A percentile compares a stretch with the other conserved stretches of the same genome.
phyloP scores from a whole-genome alignment of 2,329 filamentous ascomycete genomes.

The Ceratocystis lukuohia region DNA sequence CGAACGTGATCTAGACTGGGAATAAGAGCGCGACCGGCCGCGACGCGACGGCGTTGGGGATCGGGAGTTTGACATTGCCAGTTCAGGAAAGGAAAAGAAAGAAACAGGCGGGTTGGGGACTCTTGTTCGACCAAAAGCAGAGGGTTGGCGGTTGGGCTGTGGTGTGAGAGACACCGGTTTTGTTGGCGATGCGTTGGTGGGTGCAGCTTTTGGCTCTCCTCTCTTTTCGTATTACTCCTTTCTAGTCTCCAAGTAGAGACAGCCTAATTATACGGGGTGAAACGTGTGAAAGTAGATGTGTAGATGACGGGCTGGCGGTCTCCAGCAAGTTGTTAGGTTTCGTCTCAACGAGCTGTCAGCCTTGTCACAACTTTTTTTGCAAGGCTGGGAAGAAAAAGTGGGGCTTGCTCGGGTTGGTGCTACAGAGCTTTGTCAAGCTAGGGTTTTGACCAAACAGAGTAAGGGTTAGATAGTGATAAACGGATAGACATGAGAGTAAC shows the following conservation, averaged over 20 bases:
- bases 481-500: too few relatives aligned
- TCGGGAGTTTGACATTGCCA: background rate
- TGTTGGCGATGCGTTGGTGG: too few relatives aligned
- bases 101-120: background rate
- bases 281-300: too few relatives aligned
- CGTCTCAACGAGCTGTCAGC: background rate
- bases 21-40: constrained; percentile 22
- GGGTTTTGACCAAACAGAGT: background rate
- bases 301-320: too few relatives aligned
- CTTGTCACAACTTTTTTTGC: constrained; percentile 8
- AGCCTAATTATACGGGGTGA: too few relatives aligned
- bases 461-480: too few relatives aligned
- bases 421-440: background rate
- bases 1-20: constrained; percentile 22
- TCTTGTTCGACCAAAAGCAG: background rate
- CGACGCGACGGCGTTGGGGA: constrained; percentile 10
- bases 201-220: too few relatives aligned
- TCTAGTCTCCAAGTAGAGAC: too few relatives aligned
- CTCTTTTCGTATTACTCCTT: too few relatives aligned
- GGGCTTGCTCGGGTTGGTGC: background rate
- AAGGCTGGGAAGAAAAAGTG: constrained; percentile 6
- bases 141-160: background rate
- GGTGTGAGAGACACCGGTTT: too few relatives aligned
- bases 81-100: too few relatives aligned
- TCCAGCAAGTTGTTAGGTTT: background rate